These are phyloP conservation scores for Corallochytrium limacisporum DNA, from an alignment of 78 protist genomes.

Conservation along the genomic window DNA sequence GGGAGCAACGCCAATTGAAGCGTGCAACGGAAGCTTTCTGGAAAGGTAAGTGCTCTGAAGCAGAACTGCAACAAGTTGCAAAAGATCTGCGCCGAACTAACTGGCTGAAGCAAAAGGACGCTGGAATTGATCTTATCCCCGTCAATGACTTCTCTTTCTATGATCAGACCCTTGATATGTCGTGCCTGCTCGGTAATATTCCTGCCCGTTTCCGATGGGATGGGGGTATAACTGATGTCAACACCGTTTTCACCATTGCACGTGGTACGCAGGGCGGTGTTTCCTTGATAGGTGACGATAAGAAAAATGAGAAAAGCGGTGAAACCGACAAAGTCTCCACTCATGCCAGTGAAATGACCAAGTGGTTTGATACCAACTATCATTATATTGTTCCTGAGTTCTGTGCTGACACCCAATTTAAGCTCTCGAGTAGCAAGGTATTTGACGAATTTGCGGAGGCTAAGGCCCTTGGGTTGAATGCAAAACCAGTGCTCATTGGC, in stretches of 20 bases:
- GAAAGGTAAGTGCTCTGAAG: slow-evolving; percentile 25
- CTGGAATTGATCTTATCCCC: slow-evolving; percentile 36
- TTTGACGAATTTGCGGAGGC: slow-evolving; percentile 23
- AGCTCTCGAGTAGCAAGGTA: slow-evolving; percentile 9
- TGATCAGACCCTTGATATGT: slow-evolving; percentile 41
- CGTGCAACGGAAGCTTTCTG: slow-evolving; percentile 44
- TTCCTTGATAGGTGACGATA: slow-evolving; percentile 20
- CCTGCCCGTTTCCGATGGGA: slow-evolving; percentile 26
- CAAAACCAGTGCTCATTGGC: slow-evolving; percentile 55
- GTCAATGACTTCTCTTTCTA: slow-evolving; percentile 45
- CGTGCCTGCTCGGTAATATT: slow-evolving; percentile 35
- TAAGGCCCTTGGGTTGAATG: slow-evolving; percentile 16
- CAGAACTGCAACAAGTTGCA: slow-evolving; percentile 10
- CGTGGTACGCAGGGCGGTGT: slow-evolving; percentile 2
- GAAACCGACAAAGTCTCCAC: no score
- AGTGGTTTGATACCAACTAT: slow-evolving; percentile 69
- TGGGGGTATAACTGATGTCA: slow-evolving; percentile 14
- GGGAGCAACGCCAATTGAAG: slow-evolving; percentile 41
- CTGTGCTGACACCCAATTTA: slow-evolving; percentile 5
- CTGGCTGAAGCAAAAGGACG: slow-evolving; percentile 9
- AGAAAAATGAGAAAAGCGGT: no score
- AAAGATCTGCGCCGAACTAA: background rate
- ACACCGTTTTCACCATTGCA: slow-evolving; percentile 11
- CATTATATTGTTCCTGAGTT: slow-evolving; percentile 71
- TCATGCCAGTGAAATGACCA: slow-evolving; percentile 52